Conservation (phyloP, 306 rosid species). For the Trifolium subterraneum region DNA sequence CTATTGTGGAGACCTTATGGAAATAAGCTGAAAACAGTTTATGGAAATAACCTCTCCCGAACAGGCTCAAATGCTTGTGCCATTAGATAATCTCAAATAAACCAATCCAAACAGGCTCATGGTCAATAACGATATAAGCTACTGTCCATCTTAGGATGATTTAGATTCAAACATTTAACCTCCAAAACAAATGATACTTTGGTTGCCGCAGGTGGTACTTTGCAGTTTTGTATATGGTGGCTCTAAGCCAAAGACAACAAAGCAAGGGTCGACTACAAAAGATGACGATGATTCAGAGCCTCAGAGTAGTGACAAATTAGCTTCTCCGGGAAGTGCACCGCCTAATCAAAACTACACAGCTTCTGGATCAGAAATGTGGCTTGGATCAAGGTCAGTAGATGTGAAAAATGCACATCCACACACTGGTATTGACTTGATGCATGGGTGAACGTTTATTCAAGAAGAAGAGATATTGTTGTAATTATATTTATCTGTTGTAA, state of each 20-base stretch:
- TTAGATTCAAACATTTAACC: slow-evolving; percentile 1
- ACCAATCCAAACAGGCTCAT: background rate
- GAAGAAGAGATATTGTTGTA: slow-evolving; percentile 66
- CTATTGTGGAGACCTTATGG: background rate
- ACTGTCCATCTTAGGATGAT: slow-evolving; percentile 24
- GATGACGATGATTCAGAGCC: slow-evolving; percentile 57
- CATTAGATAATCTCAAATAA: background rate
- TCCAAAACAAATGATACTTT: slow-evolving; percentile 20
- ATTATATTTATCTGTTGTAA: slow-evolving; percentile 71
- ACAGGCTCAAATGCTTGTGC: background rate
- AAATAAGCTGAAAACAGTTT: too few relatives aligned
- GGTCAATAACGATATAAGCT: background rate
- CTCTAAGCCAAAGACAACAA: slow-evolving; percentile 66
- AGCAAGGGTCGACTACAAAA: slow-evolving; percentile 51
- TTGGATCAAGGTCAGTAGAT: slow-evolving; percentile 60
- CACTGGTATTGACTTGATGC: slow-evolving; percentile 90
- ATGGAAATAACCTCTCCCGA: too few relatives aligned
- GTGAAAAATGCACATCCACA: slow-evolving; percentile 63
- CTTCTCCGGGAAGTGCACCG: slow-evolving; percentile 56
- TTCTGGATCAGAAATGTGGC: slow-evolving; percentile 64
- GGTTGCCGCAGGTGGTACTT: slow-evolving; percentile 73
- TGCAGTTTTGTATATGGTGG: slow-evolving; percentile 83
- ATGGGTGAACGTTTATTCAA: slow-evolving; percentile 64
- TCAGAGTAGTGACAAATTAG: slow-evolving; percentile 59
- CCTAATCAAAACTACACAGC: slow-evolving; percentile 64